phyloP scores from a whole-genome alignment of 2,329 filamentous ascomycete genomes.

The Penicillium verrucosum region DNA sequence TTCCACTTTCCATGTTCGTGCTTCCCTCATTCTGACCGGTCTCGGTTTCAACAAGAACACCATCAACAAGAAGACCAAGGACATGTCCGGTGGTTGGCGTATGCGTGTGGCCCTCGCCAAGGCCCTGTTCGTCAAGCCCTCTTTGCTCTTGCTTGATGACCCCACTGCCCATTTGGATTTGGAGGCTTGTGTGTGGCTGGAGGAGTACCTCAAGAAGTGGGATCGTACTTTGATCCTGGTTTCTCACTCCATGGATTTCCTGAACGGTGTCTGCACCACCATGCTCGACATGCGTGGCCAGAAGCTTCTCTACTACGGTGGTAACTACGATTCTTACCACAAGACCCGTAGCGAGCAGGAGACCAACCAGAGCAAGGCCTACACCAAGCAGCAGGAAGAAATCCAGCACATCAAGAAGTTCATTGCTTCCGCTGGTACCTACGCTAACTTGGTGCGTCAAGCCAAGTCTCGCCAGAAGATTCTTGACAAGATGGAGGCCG shows the following conservation, averaged over 20 bases:
- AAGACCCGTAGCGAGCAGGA: conserved; percentile 95
- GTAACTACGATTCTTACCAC: conserved; percentile 98
- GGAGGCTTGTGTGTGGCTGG: conserved; percentile 98
- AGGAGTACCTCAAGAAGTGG: conserved; percentile 99
- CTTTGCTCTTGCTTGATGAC: conserved; percentile 91
- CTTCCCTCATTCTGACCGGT: conserved; percentile 95
- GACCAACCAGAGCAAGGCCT: conserved; percentile 98
- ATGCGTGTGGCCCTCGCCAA: conserved; percentile 98
- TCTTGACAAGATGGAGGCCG: conserved; percentile 99
- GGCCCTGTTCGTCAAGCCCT: conserved; percentile 97
- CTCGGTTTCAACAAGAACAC: conserved; percentile 98
- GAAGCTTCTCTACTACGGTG: conserved; percentile 93
- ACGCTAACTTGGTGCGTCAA: conserved; percentile 97
- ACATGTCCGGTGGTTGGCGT: conserved; percentile 99
- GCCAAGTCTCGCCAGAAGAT: conserved; percentile 99
- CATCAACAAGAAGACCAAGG: conserved; percentile 99
- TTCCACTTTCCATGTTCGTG: conserved; percentile 91
- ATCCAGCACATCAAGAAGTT: conserved; percentile 99
- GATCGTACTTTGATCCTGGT: conserved; percentile 94
- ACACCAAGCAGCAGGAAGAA: conserved; percentile 98
- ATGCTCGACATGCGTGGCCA: conserved; percentile 98
- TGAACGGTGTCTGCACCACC: conserved; percentile 96
- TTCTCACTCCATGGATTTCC: conserved; percentile 97
- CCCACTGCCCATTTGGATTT: conserved; percentile 98
- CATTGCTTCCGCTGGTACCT: conserved; percentile 98